phyloP scores from a whole-genome alignment of 192 early-diverging fungal species.

The Gigaspora rosea region DNA sequence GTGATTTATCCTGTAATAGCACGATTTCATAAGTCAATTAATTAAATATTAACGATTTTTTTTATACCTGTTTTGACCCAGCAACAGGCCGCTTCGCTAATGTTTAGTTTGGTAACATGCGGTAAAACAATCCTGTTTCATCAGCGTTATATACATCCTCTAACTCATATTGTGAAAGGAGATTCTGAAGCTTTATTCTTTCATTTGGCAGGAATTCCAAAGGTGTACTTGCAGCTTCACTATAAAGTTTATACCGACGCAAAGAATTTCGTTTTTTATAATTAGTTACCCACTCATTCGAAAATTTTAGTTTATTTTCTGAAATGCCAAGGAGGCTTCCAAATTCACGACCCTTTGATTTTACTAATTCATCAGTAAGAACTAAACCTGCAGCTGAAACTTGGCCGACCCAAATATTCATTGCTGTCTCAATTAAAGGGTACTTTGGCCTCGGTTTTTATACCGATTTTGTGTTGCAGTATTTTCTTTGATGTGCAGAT shows the following conservation, averaged over 20 bases:
- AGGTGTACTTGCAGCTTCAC: slow-evolving; percentile 15
- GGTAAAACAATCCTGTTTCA: neutral
- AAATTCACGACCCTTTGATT: neutral
- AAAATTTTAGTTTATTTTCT: neutral
- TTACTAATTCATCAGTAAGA: neutral
- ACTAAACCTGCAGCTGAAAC: neutral
- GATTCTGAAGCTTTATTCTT: neutral
- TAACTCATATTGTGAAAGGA: neutral
- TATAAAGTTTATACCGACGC: neutral
- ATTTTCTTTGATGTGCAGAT: neutral
- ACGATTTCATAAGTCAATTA: no score
- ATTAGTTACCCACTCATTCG: slow-evolving; percentile 3
- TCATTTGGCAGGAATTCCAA: neutral
- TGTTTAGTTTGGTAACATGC: neutral
- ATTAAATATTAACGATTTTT: no score
- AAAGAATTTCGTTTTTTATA: slow-evolving; percentile 6
- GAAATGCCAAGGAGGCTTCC: neutral
- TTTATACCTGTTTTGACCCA: neutral
- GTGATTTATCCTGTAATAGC: neutral
- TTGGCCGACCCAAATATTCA: neutral
- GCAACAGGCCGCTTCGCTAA: neutral
- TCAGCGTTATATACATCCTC: neutral
- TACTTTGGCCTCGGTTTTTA: neutral
- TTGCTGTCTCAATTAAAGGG: neutral
- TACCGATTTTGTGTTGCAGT: neutral